Evolutionary conservation across 257 asterid genomes (phyloP).

Genomic region (Forsythia viridissima): DNA sequence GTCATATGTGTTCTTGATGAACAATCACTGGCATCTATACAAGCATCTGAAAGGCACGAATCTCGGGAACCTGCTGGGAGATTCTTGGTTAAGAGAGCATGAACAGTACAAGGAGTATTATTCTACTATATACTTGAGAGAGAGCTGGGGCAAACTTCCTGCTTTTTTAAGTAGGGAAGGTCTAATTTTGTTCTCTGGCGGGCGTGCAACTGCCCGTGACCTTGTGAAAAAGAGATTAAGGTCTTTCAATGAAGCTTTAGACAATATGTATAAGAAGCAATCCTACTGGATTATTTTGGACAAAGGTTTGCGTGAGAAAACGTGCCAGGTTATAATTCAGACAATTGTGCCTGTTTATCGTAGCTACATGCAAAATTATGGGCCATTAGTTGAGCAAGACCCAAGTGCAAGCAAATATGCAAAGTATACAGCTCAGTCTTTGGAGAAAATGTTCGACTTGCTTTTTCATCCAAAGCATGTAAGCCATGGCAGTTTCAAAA

Average conservation of each 20-base stretch:
- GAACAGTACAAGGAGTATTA: background rate
- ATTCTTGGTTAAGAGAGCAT: conserved; percentile 29
- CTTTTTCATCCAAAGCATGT: conserved; percentile 60
- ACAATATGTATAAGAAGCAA: conserved; percentile 70
- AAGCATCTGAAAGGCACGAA: background rate
- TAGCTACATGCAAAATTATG: conserved; percentile 88
- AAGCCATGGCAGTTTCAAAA: conserved; percentile 72
- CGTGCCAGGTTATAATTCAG: conserved; percentile 54
- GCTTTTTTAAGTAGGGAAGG: conserved; percentile 78
- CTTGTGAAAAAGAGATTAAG: conserved; percentile 76
- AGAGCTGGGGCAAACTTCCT: conserved; percentile 74
- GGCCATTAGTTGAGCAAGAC: conserved; percentile 39
- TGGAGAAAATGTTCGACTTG: conserved; percentile 67
- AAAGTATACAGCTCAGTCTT: conserved; percentile 26
- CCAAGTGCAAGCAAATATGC: too few species aligned
- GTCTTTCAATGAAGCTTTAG: conserved; percentile 75
- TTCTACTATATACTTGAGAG: background rate
- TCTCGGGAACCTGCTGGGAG: conserved; percentile 8
- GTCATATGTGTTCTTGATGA: conserved; percentile 30
- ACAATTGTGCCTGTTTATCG: conserved; percentile 81
- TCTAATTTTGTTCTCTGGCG: conserved; percentile 59
- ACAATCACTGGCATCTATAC: background rate
- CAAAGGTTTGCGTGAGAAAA: conserved; percentile 63
- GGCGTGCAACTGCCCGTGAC: conserved; percentile 78
- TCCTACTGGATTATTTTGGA: conserved; percentile 57